phyloP scores from a whole-genome alignment of 805 yeast genomes.

The Wickerhamomyces subpelliculosus region DNA sequence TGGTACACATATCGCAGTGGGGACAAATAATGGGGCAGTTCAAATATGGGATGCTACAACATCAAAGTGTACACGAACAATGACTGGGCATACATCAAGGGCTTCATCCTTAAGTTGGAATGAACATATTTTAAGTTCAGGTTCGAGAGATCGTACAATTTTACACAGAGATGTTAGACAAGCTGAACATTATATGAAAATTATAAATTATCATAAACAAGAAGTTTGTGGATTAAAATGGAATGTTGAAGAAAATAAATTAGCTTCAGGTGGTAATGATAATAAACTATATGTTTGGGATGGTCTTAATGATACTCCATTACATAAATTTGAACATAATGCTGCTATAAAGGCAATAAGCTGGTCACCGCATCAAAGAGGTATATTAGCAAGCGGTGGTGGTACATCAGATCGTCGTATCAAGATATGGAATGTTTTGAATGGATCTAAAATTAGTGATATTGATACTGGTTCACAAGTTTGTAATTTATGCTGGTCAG shows the following conservation, averaged over 20 bases:
- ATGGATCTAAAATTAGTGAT: conserved; percentile 66
- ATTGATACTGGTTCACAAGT: conserved; percentile 96
- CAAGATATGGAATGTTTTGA: conserved; percentile 86
- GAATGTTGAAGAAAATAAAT: conserved; percentile 85
- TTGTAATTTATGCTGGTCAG: conserved; percentile 90
- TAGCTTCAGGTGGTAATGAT: conserved; percentile 96
- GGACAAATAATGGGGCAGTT: conserved; percentile 79
- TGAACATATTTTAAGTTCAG: conserved; percentile 79
- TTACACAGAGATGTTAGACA: conserved; percentile 88
- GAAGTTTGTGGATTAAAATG: conserved; percentile 96
- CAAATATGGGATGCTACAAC: conserved; percentile 93
- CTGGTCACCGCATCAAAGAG: conserved; percentile 97
- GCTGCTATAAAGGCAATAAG: conserved; percentile 97
- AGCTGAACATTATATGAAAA: conserved; percentile 71
- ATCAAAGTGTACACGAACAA: conserved; percentile 75
- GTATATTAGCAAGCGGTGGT: conserved; percentile 91
- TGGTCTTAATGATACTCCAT: conserved; percentile 58
- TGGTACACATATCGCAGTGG: conserved; percentile 92
- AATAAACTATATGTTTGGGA: conserved; percentile 86
- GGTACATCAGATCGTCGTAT: conserved; percentile 92
- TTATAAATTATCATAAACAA: conserved; percentile 73
- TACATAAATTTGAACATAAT: conserved; percentile 75
- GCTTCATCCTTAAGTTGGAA: conserved; percentile 93
- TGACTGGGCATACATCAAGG: conserved; percentile 85
- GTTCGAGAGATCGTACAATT: conserved; percentile 79